Percentiles rank a stretch among this genome's conserved stretches.
phyloP scores from a whole-genome alignment of 2,329 filamentous ascomycete genomes.

The Paecilomyces variotii region DNA sequence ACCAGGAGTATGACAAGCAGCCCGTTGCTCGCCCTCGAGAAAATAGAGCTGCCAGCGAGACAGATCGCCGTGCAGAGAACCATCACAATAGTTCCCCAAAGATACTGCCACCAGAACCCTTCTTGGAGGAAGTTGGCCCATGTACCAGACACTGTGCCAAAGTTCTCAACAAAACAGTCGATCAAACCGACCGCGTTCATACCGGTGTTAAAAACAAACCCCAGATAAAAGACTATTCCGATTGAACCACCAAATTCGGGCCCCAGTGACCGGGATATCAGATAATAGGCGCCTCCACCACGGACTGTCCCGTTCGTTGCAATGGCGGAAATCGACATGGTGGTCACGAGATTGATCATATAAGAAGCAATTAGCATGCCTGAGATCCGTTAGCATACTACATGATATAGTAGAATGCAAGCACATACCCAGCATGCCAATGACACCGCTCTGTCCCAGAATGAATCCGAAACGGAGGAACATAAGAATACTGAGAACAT shows the following conservation, averaged over 20 bases:
- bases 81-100: constrained; percentile 65
- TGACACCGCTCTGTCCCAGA: constrained; percentile 67
- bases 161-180: constrained; percentile 71
- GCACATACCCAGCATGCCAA: constrained; percentile 66
- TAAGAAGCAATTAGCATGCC: constrained; percentile 70
- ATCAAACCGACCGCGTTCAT: constrained; percentile 82
- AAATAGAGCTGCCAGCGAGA: constrained; percentile 70
- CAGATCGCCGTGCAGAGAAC: constrained; percentile 66
- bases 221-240: constrained; percentile 81
- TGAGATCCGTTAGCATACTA: constrained; percentile 24
- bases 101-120: constrained; percentile 69
- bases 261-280: constrained; percentile 77
- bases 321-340: constrained; percentile 78
- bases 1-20: constrained; percentile 63
- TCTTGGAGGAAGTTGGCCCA: constrained; percentile 56
- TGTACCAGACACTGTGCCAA: constrained; percentile 51
- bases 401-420: neutral
- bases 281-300: constrained; percentile 79
- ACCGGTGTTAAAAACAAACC: constrained; percentile 78
- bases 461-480: constrained; percentile 84
- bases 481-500: constrained; percentile 86
- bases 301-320: constrained; percentile 84
- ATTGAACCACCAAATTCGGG: constrained; percentile 87
- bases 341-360: constrained; percentile 72
- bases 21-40: constrained; percentile 71